Evolutionary conservation across 176 grass and related monocot species (phyloP).

Genomic region (Tillandsia fasciculata): DNA sequence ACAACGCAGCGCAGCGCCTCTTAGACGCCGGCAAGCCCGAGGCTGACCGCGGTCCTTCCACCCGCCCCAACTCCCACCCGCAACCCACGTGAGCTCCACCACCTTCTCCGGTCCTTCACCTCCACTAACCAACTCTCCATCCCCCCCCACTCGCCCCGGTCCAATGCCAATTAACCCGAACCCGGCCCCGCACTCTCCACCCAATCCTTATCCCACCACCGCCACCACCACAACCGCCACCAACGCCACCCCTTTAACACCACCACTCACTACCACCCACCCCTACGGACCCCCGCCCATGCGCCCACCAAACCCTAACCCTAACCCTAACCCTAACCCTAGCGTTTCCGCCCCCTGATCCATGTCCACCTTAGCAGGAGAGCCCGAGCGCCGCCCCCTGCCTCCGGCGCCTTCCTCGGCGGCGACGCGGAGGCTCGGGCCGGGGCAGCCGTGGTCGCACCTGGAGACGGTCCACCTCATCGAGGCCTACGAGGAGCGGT

Average conservation of each 20-base stretch:
- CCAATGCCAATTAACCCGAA: slow-evolving; percentile 30
- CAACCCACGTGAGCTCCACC: slow-evolving; percentile 41
- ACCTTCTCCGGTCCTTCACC: slow-evolving; percentile 12
- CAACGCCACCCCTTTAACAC: slow-evolving; percentile 14
- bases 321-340: slow-evolving; percentile 3
- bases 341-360: slow-evolving; percentile 23
- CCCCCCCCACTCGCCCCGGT: slow-evolving; percentile 12
- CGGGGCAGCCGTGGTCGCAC: slow-evolving; percentile 81
- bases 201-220: slow-evolving; percentile 23
- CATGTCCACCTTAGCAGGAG: slow-evolving; percentile 23
- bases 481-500: slow-evolving; percentile 85
- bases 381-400: slow-evolving; percentile 12
- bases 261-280: too few relatives aligned
- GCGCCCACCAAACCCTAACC: slow-evolving; percentile 20
- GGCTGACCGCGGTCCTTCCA: slow-evolving; percentile 17
- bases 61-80: slow-evolving; percentile 20
- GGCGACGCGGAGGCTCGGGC: slow-evolving; percentile 38
- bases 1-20: not conserved
- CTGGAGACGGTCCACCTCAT: slow-evolving; percentile 82
- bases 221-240: slow-evolving; percentile 21
- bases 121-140: slow-evolving; percentile 8
- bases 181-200: slow-evolving; percentile 3
- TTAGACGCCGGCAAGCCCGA: slow-evolving; percentile 1
- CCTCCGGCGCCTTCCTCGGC: not conserved
- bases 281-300: slow-evolving; percentile 31